phyloP scores from a whole-genome alignment of 2,329 filamentous ascomycete species.

The Neopestalotiopsis sp. region DNA sequence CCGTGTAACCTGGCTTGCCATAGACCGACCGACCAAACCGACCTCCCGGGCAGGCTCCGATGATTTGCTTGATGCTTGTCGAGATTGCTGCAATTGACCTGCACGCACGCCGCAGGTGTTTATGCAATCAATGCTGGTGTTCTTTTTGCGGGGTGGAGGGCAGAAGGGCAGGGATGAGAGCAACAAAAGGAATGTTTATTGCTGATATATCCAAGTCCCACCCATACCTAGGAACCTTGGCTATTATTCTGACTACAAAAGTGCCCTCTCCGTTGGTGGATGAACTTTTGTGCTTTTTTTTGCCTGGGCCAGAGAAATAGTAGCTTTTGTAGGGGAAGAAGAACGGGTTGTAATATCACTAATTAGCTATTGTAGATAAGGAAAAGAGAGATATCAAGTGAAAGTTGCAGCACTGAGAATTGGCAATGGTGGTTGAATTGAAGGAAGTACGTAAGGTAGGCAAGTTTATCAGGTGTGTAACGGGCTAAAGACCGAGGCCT shows the following conservation, averaged over 20 bases:
- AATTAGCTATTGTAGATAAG: no score
- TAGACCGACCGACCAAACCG: background rate
- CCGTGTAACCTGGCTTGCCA: background rate
- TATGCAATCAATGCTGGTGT: background rate
- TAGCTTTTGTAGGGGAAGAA: no score
- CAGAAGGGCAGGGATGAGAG: background rate
- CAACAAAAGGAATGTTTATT: conserved; percentile 1
- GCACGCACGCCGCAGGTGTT: background rate
- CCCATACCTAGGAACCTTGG: background rate
- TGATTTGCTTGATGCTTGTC: background rate
- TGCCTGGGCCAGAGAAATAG: no score
- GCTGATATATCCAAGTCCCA: background rate
- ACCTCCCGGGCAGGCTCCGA: background rate
- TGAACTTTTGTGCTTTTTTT: no score
- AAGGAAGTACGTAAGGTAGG: background rate
- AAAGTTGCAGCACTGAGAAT: no score
- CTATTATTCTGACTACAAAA: background rate
- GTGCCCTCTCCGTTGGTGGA: background rate
- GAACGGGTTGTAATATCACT: no score
- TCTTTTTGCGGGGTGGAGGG: background rate
- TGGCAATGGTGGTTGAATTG: no score
- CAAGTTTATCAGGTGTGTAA: background rate
- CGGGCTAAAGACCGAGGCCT: background rate
- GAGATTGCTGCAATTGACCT: background rate
- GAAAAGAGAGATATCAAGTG: no score